Evolutionary conservation across 208 protist species (phyloP), one percentile per base, ranked within the genome.

Genomic region (Novymonas esmeraldas): DNA sequence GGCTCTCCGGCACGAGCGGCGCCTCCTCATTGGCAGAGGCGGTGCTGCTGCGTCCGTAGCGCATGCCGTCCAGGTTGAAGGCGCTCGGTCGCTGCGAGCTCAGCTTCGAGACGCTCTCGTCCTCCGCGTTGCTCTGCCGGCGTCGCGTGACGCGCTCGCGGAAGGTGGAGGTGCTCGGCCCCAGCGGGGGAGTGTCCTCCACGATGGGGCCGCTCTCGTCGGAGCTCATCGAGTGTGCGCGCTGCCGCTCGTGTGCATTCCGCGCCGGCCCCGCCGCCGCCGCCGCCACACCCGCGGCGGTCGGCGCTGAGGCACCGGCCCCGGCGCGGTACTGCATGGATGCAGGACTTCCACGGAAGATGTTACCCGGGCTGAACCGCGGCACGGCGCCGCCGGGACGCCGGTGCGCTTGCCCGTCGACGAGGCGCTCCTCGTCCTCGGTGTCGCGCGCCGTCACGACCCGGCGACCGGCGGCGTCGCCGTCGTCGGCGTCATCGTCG

Each of bases 171-270:
- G n/a, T 7, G 7, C 48, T 41, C 18, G 62, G 70, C 4, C 20
- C 70, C 38, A 76, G 56, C 36, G 70, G 70, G 7, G 70, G 70
- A 2, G 70, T 76, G 51, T 76, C 70, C 26, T 65, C 70, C 16
- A 76, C 59, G 3, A 76, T 56, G 16, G 70, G 70, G 3, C 62
- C 55, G 51, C 70, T 76, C 33, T 65, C 70, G 39, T 76, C 70
- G 16, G 70, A 76, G 68, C 68, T 74, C 18, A 48, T 38, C 18
- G 68, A 74, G 28, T 54, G 59, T 0, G 24, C 45, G 3, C 29
- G 13, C 13, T 11, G 18, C 11, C 16, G 26, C 20, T 52, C 31
- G 20, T n/a, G 10, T n/a, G 10, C 39, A 3, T 11, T 16, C 42
- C 11, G 3, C 28, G 57, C 36, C 6, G 50, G 6, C 33, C 6